Base-by-base conservation (phyloP, 139 green algal genomes). In the Chlorella sp. region DNA sequence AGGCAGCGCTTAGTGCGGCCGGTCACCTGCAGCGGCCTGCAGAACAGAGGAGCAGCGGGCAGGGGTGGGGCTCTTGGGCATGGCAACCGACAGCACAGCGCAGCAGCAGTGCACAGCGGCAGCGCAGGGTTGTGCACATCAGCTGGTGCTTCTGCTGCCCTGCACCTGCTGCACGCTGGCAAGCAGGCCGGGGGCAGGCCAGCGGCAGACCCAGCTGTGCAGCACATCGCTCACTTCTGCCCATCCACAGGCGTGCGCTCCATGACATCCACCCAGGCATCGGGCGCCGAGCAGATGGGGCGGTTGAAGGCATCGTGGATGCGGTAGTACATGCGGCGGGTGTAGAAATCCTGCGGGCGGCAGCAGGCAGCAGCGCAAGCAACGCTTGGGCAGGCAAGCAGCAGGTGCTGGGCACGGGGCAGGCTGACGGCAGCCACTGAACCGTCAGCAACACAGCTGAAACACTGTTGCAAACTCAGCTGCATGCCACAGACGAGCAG, bases 221-320 rank as follows among this genome's bases (percentile, higher is more conserved):
- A n/a, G 44, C 44, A 16, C 44, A 51, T 51, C 9, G 23, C 87
- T 64, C 80, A 90, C 84, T 92, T 90, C 69, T 91, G 88, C 55
- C 90, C 90, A 30, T 84, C 32, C 13, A 93, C 88, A 63, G 91
- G 88, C 23, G 86, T 90, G 1, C 95, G 93, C 69, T 98, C 92
- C 89, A 98, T 92, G 0, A 99, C 94, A 67, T 99, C 92, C 67
- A 99, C 94, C 93, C 94, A 98, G 0, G 95, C 90, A 39, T 94
- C 94, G 0, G 97, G 97, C 0, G 97, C 93, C 56, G 92, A 97
- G 76, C 87, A 86, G 55, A 99, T 98, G 21, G 97, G 97, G 30
- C 97, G 84, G 90, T 99, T 99, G 87, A 92, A 99, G 87, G 93
- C 97, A 89, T 99, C 97, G 91, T 98, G 89, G 30, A 92, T 69